phyloP scores from a whole-genome alignment of 805 yeast species.

The Ogataea degrootiae region DNA sequence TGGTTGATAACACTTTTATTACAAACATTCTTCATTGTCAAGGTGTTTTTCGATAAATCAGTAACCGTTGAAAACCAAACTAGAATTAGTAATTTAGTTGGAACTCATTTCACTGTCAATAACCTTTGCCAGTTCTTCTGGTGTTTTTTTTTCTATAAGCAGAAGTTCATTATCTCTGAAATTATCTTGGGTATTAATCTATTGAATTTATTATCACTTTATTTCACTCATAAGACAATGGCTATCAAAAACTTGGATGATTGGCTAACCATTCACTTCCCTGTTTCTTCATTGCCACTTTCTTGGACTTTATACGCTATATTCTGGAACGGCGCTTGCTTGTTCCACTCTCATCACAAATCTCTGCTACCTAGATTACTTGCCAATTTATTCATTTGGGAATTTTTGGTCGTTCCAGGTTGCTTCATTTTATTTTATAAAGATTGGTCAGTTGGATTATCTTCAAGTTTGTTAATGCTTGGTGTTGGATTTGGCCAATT shows the following conservation, averaged over 20 bases:
- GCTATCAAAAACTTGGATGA: slow-evolving; percentile 44
- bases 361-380: slow-evolving; percentile 56
- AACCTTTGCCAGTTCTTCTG: slow-evolving; percentile 59
- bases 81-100: slow-evolving; percentile 37
- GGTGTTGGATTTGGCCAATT: slow-evolving; percentile 72
- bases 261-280: slow-evolving; percentile 59
- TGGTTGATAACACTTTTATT: slow-evolving; percentile 52
- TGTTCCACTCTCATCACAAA: slow-evolving; percentile 55
- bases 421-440: slow-evolving; percentile 51
- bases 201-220: slow-evolving; percentile 50
- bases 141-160: slow-evolving; percentile 55
- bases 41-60: slow-evolving; percentile 31
- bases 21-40: slow-evolving; percentile 49
- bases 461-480: slow-evolving; percentile 51
- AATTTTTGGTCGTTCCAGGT: slow-evolving; percentile 61
- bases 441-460: slow-evolving; percentile 68
- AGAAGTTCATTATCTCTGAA: slow-evolving; percentile 56
- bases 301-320: slow-evolving; percentile 70
- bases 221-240: slow-evolving; percentile 58
- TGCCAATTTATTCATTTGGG: slow-evolving; percentile 76
- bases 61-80: slow-evolving; percentile 23
- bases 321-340: slow-evolving; percentile 83
- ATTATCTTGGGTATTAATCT: slow-evolving; percentile 55
- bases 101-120: slow-evolving; percentile 59
- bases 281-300: slow-evolving; percentile 65